Evolutionary conservation across 2,329 filamentous ascomycete genomes (phyloP), one percentile per base, ranked within the genome.

Genomic region (Claviceps monticola): DNA sequence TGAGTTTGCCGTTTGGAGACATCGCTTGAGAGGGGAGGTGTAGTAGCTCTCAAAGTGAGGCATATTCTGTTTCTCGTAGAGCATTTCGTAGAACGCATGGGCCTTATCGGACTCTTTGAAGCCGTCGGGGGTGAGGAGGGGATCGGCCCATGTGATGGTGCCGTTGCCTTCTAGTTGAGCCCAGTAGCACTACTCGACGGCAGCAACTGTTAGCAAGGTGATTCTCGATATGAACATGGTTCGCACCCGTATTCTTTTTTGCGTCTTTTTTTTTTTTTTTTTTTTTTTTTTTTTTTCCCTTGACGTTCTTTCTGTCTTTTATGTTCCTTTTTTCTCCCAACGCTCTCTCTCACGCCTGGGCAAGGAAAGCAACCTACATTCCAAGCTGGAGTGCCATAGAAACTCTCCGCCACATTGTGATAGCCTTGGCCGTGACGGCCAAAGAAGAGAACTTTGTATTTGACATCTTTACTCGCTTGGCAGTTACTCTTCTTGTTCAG

Each of bases 351-450:
- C 9, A 34, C 9, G 29, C 29, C 29, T 34, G 29, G 29, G 9
- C 29, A 34, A 21, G 17, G 4, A 38, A 46, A 26, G 23, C 29
- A 11, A 68, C 76, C 58, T 63, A 78, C 78, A 61, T 86, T 82
- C 83, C 83, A 86, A 2, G 78, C 79, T 1, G 79, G 75, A 0
- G 82, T 86, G 46, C 82, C 82, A 57, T 84, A 86, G 62, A 73
- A 83, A 29, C 71, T 69, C 64, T 86, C 80, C 14, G 82, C 83
- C 6, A 72, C 73, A 56, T 81, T 82, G 56, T 81, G 77, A 58
- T 69, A 79, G 13, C 84, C 84, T 64, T 88, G 76, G 21, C 84
- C 84, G 60, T 88, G 84, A 41, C 84, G 78, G 3, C 78, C 83
- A 63, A 86, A 71, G 64, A 82, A 82, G 34, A 88, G 62, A 9